These are phyloP conservation scores for Schizochytrium sp. DNA, from an alignment of 108 stramenopile species.

Conservation along the genomic window DNA sequence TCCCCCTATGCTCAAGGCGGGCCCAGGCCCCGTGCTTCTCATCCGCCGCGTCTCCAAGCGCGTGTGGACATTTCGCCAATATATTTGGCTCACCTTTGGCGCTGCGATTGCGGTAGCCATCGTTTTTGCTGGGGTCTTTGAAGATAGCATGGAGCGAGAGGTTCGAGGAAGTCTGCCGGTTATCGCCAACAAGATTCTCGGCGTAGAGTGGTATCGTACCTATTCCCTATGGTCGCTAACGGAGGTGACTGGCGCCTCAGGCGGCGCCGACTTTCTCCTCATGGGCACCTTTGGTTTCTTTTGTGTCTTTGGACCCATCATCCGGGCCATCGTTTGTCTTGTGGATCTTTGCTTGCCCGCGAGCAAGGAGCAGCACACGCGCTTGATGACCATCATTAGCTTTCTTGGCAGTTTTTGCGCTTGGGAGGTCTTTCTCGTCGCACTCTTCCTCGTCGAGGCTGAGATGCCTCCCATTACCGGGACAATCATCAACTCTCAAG, in stretches of 20 bases:
- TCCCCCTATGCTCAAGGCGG: constrained; percentile 23
- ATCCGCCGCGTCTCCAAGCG: background rate
- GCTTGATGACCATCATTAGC: constrained; percentile 44
- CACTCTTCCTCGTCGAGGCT: constrained; percentile 62
- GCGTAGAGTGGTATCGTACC: constrained; percentile 55
- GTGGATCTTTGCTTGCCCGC: constrained; percentile 44
- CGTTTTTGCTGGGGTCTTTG: constrained; percentile 47
- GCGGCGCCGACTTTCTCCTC: constrained; percentile 64
- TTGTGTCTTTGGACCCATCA: constrained; percentile 38
- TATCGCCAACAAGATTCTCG: constrained; percentile 61
- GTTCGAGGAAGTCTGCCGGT: constrained; percentile 63
- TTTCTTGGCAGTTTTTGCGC: constrained; percentile 69
- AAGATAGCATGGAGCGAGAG: constrained; percentile 63
- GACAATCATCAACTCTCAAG: constrained; percentile 49
- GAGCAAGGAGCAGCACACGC: constrained; percentile 7
- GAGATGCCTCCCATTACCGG: constrained; percentile 69
- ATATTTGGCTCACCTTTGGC: background rate
- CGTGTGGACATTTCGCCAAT: background rate
- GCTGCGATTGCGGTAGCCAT: constrained; percentile 25
- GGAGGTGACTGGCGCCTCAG: constrained; percentile 65
- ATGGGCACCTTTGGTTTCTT: constrained; percentile 69
- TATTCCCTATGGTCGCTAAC: constrained; percentile 63
- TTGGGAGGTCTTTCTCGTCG: constrained; percentile 71
- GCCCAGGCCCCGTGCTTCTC: constrained; percentile 26
- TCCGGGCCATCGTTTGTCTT: constrained; percentile 36